Evolutionary conservation across 164 flowering plant species (phyloP).

Genomic region (Vitis cinerea): DNA sequence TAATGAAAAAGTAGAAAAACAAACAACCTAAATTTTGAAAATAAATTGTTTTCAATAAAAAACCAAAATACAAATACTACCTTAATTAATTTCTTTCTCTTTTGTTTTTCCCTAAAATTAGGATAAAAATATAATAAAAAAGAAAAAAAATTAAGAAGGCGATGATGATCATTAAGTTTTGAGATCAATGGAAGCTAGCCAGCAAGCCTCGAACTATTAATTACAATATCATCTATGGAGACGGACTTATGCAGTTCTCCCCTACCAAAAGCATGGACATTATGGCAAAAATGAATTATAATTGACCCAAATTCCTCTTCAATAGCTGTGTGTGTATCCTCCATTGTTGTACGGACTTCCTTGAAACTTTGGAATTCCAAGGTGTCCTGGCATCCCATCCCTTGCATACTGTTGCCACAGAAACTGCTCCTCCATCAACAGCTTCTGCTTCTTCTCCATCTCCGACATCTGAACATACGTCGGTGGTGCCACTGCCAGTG

Average conservation of each 20-base stretch:
- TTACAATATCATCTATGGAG: neutral
- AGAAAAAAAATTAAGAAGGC: too few relatives aligned
- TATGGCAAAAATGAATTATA: neutral
- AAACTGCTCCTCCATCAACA: constrained; percentile 63
- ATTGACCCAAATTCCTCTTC: neutral
- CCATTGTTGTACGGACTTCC: constrained; percentile 31
- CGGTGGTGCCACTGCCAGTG: constrained; percentile 67
- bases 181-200: too few relatives aligned
- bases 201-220: neutral
- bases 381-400: constrained; percentile 77
- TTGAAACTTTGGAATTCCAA: constrained; percentile 28
- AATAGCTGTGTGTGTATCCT: constrained; percentile 21
- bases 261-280: neutral
- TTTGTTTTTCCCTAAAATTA: too few relatives aligned
- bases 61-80: too few relatives aligned
- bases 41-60: too few relatives aligned
- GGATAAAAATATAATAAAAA: too few relatives aligned
- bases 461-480: constrained; percentile 86
- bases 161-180: too few relatives aligned
- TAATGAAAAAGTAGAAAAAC: too few relatives aligned
- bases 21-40: too few relatives aligned
- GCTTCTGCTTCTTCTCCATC: constrained; percentile 76
- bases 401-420: constrained; percentile 87
- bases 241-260: neutral
- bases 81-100: too few relatives aligned